Evolutionary conservation across 345 rosid species (phyloP).

Genomic region (Clausena lansium): DNA sequence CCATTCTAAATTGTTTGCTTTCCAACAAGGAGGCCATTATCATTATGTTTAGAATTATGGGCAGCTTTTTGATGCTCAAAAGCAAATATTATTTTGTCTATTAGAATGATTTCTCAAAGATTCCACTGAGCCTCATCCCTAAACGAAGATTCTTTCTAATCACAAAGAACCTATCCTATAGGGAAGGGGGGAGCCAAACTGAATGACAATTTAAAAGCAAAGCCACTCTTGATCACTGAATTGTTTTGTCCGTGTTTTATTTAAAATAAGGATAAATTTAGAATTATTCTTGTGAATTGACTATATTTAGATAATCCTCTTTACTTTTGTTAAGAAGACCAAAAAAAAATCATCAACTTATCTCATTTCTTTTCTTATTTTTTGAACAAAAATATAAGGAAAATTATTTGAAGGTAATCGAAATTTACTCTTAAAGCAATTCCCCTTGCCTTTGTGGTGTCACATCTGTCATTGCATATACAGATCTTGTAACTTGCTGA

Average conservation of each 20-base stretch:
- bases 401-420: no score
- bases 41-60: conserved; percentile 21
- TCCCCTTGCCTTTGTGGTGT: not conserved
- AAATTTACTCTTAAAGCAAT: not conserved
- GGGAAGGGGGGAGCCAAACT: not conserved
- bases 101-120: conserved; percentile 1
- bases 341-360: no score
- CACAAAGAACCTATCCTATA: not conserved
- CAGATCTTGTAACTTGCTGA: not conserved
- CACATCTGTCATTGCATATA: not conserved
- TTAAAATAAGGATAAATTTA: no score
- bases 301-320: no score
- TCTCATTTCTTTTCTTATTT: no score
- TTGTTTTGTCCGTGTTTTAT: no score
- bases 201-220: not conserved
- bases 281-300: not conserved
- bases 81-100: conserved; percentile 15
- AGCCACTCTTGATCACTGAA: not conserved
- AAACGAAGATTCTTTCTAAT: not conserved
- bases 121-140: conserved; percentile 1
- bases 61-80: conserved; percentile 13
- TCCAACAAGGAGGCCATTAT: conserved; percentile 28
- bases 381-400: no score
- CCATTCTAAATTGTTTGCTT: conserved; percentile 14
- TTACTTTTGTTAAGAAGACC: no score